Percentiles rank a stretch among this genome's conserved stretches.
phyloP scores from a whole-genome alignment of 176 grass and related monocot species.

The Alloteropsis semialata region DNA sequence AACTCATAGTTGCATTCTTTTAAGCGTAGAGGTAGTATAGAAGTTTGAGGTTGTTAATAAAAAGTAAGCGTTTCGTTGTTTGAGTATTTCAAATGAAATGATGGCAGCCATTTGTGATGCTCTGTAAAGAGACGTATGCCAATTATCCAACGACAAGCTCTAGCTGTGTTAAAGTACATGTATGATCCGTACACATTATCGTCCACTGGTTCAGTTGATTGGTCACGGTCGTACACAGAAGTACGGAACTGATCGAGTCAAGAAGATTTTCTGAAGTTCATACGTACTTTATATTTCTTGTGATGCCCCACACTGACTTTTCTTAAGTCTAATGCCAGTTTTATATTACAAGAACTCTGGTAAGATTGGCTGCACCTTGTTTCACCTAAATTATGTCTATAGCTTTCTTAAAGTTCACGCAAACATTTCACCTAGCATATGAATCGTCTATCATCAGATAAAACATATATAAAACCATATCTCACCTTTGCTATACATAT shows the following conservation, averaged over 20 bases:
- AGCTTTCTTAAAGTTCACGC: not conserved
- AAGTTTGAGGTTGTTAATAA: not conserved
- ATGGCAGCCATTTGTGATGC: not conserved
- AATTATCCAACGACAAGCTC: not conserved
- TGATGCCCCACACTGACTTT: not conserved
- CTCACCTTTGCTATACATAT: no score
- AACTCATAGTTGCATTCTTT: no score
- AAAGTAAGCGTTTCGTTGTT: not conserved
- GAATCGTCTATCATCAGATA: no score
- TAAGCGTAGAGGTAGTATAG: no score
- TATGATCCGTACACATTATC: not conserved
- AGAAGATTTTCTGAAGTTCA: not conserved
- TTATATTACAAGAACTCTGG: not conserved
- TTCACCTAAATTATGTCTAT: not conserved
- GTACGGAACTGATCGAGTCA: conserved; percentile 24
- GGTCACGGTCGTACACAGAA: not conserved
- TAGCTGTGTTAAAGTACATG: not conserved
- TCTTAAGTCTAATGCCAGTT: not conserved
- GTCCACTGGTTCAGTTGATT: not conserved
- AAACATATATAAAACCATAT: no score
- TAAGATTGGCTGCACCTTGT: not conserved
- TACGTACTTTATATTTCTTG: not conserved
- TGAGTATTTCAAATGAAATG: not conserved
- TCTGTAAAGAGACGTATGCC: not conserved
- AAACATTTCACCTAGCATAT: not conserved